Percentiles rank a stretch among this genome's conserved stretches.
Conservation (phyloP, 2,329 filamentous ascomycete species). For the Coniochaeta ligniaria region DNA sequence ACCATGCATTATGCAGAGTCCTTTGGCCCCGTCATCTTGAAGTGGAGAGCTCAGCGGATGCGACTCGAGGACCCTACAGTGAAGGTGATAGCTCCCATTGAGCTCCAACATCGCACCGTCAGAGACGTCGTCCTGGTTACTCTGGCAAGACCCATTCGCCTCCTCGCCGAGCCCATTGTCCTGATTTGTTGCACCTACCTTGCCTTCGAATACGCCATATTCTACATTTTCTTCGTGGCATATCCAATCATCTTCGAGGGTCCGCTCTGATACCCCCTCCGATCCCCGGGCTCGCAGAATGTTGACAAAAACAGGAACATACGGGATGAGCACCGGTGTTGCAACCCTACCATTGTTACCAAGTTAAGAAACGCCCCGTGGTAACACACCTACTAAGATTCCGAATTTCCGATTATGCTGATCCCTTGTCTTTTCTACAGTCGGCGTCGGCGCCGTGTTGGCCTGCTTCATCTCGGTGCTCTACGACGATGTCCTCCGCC, state of each 20-base stretch:
- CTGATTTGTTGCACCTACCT: not conserved
- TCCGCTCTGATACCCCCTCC: not conserved
- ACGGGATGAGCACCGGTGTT: not conserved
- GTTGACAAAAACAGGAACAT: not conserved
- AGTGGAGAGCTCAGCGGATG: not conserved
- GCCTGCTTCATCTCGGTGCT: not conserved
- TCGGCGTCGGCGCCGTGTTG: not conserved
- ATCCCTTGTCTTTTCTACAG: not conserved
- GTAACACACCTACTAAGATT: not conserved
- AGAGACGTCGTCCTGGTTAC: not conserved
- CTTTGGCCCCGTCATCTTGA: not conserved
- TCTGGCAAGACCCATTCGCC: not conserved
- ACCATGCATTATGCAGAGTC: not conserved
- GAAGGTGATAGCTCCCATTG: not conserved
- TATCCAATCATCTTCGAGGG: not conserved
- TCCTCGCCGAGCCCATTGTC: not conserved
- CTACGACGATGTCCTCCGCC: not conserved
- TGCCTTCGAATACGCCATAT: not conserved
- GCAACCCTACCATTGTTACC: not conserved
- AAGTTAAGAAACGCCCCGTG: not conserved
- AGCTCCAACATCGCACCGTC: not conserved
- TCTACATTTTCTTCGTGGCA: not conserved
- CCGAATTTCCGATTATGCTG: not conserved
- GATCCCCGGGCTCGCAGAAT: not conserved
- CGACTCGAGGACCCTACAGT: not conserved